Conservation (phyloP, 768 basidiomycete genomes). For the Lepiota subincarnata region DNA sequence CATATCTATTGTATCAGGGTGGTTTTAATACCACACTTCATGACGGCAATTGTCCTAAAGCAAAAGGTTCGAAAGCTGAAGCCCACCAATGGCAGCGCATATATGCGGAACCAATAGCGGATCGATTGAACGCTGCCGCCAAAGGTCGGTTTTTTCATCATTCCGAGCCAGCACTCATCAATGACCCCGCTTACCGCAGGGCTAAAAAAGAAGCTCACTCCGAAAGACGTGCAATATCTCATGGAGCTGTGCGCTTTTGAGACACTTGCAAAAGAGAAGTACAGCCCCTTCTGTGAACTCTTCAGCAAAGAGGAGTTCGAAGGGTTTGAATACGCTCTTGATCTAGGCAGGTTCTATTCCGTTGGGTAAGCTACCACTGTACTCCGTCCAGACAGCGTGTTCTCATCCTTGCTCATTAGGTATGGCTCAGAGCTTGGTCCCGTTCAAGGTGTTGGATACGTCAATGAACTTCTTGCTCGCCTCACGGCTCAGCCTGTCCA, state of each 20-base stretch:
- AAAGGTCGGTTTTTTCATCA: constrained; percentile 41
- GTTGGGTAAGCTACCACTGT: constrained; percentile 49
- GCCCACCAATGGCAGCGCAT: constrained; percentile 49
- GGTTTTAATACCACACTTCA: constrained; percentile 63
- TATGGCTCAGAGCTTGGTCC: constrained; percentile 61
- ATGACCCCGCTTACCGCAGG: not conserved
- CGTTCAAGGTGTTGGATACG: constrained; percentile 81
- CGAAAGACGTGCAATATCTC: constrained; percentile 53
- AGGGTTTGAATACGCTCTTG: constrained; percentile 64
- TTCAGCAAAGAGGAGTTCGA: constrained; percentile 63
- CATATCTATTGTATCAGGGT: not conserved
- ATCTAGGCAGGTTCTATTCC: constrained; percentile 74
- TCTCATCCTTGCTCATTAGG: constrained; percentile 26
- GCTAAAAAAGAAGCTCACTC: constrained; percentile 34
- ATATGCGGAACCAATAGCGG: constrained; percentile 53
- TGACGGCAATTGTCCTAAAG: constrained; percentile 58
- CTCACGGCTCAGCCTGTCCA: constrained; percentile 57
- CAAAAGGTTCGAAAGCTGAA: constrained; percentile 39
- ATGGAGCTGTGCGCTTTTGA: constrained; percentile 81
- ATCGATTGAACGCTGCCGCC: constrained; percentile 55
- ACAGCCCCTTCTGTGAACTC: constrained; percentile 70
- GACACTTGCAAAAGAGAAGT: constrained; percentile 42
- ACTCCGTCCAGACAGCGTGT: no score
- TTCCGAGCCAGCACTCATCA: no score
- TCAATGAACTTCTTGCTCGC: constrained; percentile 82